A percentile compares a stretch with the other conserved stretches of the same genome.
Conservation (phyloP, 441 rosid genomes). For the Adansonia gregorii region DNA sequence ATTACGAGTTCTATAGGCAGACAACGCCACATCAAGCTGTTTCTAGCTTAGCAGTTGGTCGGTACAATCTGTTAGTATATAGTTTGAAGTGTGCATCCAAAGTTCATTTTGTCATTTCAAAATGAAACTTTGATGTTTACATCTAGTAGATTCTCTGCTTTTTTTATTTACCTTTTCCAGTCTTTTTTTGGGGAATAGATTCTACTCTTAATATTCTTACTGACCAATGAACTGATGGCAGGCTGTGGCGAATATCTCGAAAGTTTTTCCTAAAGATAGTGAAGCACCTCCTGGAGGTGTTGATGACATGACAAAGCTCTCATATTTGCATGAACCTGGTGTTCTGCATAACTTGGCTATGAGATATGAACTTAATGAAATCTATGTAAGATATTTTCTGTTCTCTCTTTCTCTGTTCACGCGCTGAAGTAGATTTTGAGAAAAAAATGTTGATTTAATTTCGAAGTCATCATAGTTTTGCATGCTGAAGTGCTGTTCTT, state of each 20-base stretch:
- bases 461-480: constrained; percentile 7
- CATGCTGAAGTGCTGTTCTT: constrained; percentile 20
- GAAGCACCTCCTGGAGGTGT: constrained; percentile 74
- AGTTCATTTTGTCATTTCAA: constrained; percentile 31
- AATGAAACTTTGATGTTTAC: constrained; percentile 9
- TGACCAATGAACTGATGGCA: constrained; percentile 33
- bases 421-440: constrained; percentile 16
- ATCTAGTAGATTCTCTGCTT: constrained; percentile 10
- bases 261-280: constrained; percentile 64
- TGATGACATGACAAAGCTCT: constrained; percentile 82
- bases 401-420: constrained; percentile 19
- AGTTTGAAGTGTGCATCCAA: constrained; percentile 21
- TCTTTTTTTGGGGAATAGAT: background rate
- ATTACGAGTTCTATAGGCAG: constrained; percentile 22
- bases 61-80: constrained; percentile 19
- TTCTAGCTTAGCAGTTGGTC: constrained; percentile 6
- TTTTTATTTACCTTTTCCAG: background rate
- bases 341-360: constrained; percentile 63
- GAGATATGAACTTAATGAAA: constrained; percentile 76
- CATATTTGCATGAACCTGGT: constrained; percentile 83
- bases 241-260: constrained; percentile 59
- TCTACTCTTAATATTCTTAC: background rate
- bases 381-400: constrained; percentile 53
- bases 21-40: background rate
- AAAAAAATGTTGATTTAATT: constrained; percentile 5